Percentiles rank a stretch among this genome's conserved stretches.
Evolutionary conservation across 345 rosid genomes (phyloP).

Genomic region (Corymbia maculata): DNA sequence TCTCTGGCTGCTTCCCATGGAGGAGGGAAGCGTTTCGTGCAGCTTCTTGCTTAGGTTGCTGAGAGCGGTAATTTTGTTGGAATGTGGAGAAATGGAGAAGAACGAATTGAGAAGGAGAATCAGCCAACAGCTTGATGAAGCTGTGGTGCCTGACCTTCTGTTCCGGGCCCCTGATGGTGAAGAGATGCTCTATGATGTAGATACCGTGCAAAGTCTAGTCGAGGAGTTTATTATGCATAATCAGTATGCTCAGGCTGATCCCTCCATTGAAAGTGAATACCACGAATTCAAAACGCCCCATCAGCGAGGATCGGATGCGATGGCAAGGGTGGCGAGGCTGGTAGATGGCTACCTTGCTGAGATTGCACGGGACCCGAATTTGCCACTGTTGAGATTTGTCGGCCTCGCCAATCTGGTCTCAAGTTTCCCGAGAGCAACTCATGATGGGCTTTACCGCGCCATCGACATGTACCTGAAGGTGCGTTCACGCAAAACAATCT

Average conservation of each 20-base stretch:
- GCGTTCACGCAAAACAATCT: background rate
- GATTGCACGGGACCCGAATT: slow-evolving; percentile 43
- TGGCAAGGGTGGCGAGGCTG: slow-evolving; percentile 39
- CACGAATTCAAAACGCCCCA: slow-evolving; percentile 17
- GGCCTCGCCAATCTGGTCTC: slow-evolving; percentile 34
- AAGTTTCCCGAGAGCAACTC: slow-evolving; percentile 41
- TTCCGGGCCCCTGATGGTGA: slow-evolving; percentile 33
- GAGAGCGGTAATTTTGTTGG: slow-evolving; percentile 33
- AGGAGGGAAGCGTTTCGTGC: slow-evolving; percentile 38
- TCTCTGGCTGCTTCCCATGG: slow-evolving; percentile 39
- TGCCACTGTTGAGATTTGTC: slow-evolving; percentile 28
- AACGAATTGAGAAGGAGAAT: slow-evolving; percentile 30
- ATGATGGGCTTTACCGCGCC: slow-evolving; percentile 67
- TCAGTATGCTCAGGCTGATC: slow-evolving; percentile 4
- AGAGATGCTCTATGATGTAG: slow-evolving; percentile 37
- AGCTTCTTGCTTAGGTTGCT: slow-evolving; percentile 51
- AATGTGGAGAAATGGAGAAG: slow-evolving; percentile 35
- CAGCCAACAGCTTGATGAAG: slow-evolving; percentile 50
- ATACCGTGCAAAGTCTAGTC: slow-evolving; percentile 41
- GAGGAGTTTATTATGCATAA: slow-evolving; percentile 28
- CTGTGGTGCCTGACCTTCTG: slow-evolving; percentile 32
- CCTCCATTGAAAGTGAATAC: slow-evolving; percentile 8
- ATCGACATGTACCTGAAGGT: slow-evolving; percentile 77
- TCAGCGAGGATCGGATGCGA: slow-evolving; percentile 22
- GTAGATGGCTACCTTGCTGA: slow-evolving; percentile 59